Evolutionary conservation across 2,329 filamentous ascomycete species (phyloP), one percentile per base, ranked within the genome.

Genomic region (Tolypocladium ophioglossoides): DNA sequence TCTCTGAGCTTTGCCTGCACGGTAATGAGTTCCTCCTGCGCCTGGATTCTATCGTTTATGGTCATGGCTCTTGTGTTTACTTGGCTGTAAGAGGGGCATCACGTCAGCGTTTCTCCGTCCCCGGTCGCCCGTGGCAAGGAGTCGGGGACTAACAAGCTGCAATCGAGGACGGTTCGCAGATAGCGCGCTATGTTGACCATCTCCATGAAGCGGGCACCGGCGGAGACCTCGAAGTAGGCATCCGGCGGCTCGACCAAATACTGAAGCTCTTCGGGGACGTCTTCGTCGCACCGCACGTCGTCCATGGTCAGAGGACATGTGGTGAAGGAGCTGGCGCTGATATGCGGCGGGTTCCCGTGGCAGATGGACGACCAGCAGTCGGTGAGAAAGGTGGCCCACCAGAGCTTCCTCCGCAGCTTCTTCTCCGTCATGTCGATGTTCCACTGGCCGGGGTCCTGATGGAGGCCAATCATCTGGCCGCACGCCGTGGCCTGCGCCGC

Each of bases 341-440:
- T 71, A 56, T 76, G 74, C 2, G 74, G 72, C 4, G 74, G 73
- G 50, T 75, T 75, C 0, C 75, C 75, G 54, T 77, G 74, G 39
- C 70, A 72, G 32, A 76, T 66, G 1, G 73, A 67, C 1, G 74
- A 71, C 75, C 75, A 77, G 32, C 68, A 68, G 53, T 77, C 75
- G 0, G 69, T 66, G 4, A 69, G 58, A 47, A 70, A 74, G 0
- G 68, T 67, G 0, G 70, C 71, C 74, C 74, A 77, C 74, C 74
- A 77, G 4, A 77, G 59, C 58, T 73, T 75, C 56, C 64, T 72
- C 8, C 73, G 66, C 24, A 76, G 44, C 30, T 62, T 67, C 63
- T 74, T 74, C 58, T 77, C 74, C 64, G 72, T 73, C 0, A 59
- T 51, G 1, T 70, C 66, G 39, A 77, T 66, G 40, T 68, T 70